Base-by-base conservation (phyloP, 257 asterid genomes). In the Scutellaria barbata region DNA sequence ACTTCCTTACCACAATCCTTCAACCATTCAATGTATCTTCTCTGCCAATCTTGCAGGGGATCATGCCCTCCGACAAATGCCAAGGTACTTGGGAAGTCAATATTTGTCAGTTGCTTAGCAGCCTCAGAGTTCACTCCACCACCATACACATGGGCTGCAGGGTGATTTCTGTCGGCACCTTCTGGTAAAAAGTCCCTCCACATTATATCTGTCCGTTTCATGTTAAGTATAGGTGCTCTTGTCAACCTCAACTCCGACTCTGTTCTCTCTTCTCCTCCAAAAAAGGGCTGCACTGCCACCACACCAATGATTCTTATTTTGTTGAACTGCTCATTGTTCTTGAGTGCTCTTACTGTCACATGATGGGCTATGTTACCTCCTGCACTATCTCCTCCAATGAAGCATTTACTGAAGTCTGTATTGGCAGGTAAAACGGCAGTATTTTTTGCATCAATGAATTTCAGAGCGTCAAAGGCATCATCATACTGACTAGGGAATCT, bases 321-420 rank as follows among this genome's bases (percentile, higher is more conserved):
- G 6, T 47, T 57, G 17, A 83, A 73, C 43, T 66, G 61, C 4
- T 59, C 30, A 6, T 41, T 37, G 10, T 65, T 40, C 18, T 65
- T 63, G 42, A 72, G 54, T 6, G 80, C 79, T 74, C 71, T 56
- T 1, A 71, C 8, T 3, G 83, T 57, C 10, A 81, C 66, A 47
- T 83, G 85, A 57, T 85, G 90, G 9, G 82, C 81, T 53, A 82
- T 82, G 79, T 80, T 85, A 54, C 79, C 85, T 10, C 89, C 87
- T 7, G 85, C 83, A 8, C 89, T 85, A 13, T 85, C 87, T 20
- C 87, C 87, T 3, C 74, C 86, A 10, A 85, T n/a, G 70, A 82
- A 85, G 58, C 87, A 82, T 8, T 57, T 77, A 0, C 7, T 17
- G 10, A 71, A 18, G 46, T 82, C 85, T 4, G 84, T 39, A 53